A percentile compares a stretch with the other conserved stretches of the same genome.
These are phyloP conservation scores for Coniella vitis DNA, from an alignment of 2,329 filamentous ascomycete species.

Conservation along the genomic window DNA sequence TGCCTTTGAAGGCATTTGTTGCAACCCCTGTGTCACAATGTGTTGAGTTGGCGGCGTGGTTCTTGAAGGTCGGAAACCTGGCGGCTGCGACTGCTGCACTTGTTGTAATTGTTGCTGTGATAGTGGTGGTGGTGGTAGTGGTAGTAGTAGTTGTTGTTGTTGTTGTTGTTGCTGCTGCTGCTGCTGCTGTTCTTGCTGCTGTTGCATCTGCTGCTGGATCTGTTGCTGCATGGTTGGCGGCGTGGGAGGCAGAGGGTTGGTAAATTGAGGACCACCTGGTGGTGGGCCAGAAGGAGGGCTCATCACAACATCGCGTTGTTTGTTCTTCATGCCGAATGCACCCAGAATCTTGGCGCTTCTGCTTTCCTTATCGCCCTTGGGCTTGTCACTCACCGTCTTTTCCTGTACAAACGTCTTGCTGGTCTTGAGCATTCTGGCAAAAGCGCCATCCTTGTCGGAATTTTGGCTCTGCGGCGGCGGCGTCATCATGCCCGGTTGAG, in stretches of 20 bases:
- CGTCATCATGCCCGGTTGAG: conserved; percentile 9
- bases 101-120: not conserved
- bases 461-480: conserved; percentile 9
- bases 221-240: not conserved
- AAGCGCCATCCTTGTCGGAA: conserved; percentile 15
- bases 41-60: conserved; percentile 2
- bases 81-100: not conserved
- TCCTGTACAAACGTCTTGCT: conserved; percentile 16
- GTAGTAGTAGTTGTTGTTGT: not conserved
- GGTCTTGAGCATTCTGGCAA: conserved; percentile 17
- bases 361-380: conserved; percentile 20
- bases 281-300: conserved; percentile 14
- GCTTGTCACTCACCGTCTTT: conserved; percentile 17
- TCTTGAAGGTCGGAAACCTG: not conserved
- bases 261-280: conserved; percentile 21
- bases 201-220: no score
- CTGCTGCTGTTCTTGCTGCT: not conserved
- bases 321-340: conserved; percentile 21
- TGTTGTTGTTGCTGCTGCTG: not conserved
- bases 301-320: conserved; percentile 18
- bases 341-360: conserved; percentile 21
- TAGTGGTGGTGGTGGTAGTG: not conserved
- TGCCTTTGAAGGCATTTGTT: conserved; percentile 14
- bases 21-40: conserved; percentile 6
- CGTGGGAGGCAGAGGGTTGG: conserved; percentile 1